Base-by-base conservation (phyloP, 108 stramenopile species). In the Cyclotella cryptica region DNA sequence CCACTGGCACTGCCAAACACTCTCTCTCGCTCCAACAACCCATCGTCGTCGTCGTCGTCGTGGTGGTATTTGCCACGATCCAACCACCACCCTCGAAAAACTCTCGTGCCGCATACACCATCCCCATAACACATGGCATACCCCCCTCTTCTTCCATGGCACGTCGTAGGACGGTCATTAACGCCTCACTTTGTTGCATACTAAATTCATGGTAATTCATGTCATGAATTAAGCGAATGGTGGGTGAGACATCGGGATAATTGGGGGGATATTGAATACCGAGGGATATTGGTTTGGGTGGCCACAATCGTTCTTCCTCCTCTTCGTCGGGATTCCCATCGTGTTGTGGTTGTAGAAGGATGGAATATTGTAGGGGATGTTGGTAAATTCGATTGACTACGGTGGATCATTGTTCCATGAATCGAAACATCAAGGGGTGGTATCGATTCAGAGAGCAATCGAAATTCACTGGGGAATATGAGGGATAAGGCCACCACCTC, bases 151-250 rank as follows among this genome's bases (percentile, higher is more conserved):
- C 72, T 40, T 52, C 52, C 18, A 85, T 83, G 10, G 89, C 80
- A 18, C 75, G 68, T 24, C 54, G 39, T 18, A 89, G 40, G 24
- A 72, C 82, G 27, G 60, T 64, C 53, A 71, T 44, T 51, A 94
- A 52, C 11, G 79, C 64, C 0, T 85, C 82, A 3, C 66, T 77
- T 19, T 72, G 68, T 12, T 35, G 47, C 6, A 69, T 77, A 39
- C 85, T 76, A 44, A 94, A 94, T 74, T 94, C 85, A 46, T 85
- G 77, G 30, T 88, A 77, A 53, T 91, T 94, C 71, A 90, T 94
- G 1, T 85, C 78, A 65, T 94, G 93, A 27, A 85, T 28, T 17
- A 94, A 65, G 14, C 52, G 53, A 28, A 90, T 68, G 12, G 53
- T 17, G 14, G 93, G 89, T 22, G 88, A 51, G 14, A 66, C 60